Percentiles rank a stretch among this genome's conserved stretches.
Evolutionary conservation across 805 yeast genomes (phyloP).

Genomic region (Kuraishia piskuri): DNA sequence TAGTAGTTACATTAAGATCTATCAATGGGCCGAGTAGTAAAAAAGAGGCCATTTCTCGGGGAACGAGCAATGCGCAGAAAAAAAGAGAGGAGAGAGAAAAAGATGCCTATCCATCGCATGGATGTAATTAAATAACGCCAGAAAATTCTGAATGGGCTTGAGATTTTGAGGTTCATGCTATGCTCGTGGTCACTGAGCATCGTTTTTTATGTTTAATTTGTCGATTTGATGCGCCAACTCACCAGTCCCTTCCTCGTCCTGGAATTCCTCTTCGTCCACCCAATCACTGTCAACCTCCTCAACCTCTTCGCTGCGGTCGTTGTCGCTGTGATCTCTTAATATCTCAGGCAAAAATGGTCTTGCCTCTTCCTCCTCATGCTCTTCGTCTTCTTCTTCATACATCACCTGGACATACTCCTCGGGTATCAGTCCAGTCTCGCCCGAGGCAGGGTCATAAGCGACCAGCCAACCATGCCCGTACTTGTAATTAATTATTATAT

Average conservation of each 20-base stretch:
- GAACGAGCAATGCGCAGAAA: background rate
- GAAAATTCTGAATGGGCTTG: too few relatives aligned
- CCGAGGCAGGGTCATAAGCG: constrained; percentile 69
- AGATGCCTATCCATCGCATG: background rate
- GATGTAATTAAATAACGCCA: background rate
- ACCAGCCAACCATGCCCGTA: constrained; percentile 99
- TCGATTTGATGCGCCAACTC: background rate
- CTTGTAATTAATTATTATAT: constrained; percentile 76
- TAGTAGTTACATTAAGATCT: background rate
- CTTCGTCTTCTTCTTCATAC: constrained; percentile 20
- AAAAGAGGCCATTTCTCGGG: background rate
- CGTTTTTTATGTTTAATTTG: background rate
- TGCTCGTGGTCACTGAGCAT: background rate
- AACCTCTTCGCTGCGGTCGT: constrained; percentile 13
- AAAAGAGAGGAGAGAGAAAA: background rate
- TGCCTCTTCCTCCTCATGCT: constrained; percentile 24
- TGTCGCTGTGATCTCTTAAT: constrained; percentile 22
- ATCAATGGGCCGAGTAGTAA: background rate
- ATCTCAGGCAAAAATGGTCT: constrained; percentile 35
- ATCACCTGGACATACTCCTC: constrained; percentile 77
- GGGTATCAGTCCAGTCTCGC: constrained; percentile 88
- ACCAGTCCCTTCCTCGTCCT: constrained; percentile 8
- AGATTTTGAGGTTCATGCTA: too few relatives aligned
- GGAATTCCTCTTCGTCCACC: constrained; percentile 19
- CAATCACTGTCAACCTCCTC: constrained; percentile 14